Base-by-base conservation (phyloP, 768 basidiomycete species). In the Kwoniella sp. region DNA sequence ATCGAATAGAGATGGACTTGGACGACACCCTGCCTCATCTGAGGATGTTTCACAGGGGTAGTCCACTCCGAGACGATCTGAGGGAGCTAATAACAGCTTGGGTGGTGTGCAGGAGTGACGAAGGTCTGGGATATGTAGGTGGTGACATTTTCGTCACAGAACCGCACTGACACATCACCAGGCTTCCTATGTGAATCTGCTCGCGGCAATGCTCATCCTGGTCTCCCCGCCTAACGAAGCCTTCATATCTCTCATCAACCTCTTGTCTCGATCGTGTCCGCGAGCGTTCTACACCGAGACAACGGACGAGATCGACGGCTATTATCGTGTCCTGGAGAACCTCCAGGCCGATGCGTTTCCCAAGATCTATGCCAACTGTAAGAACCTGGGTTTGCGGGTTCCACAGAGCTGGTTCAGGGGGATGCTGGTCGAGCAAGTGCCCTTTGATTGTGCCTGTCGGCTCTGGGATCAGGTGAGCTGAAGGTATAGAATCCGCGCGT, bases 321-420 rank as follows among this genome's bases (percentile, higher is more conserved):
- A 63, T 46, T 73, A 71, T 38, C 54, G 72, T 36, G 72, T 71
- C 3, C 65, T 73, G 27, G 72, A 73, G 43, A 71, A 70, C 29
- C 62, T 73, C 3, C 68, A 73, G 42, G 68, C 68, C 20, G 72
- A 73, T 46, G 46, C 46, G 2, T 73, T 67, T 42, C 72, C 72
- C 0, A 70, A 66, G 41, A 71, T 73, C 31, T 73, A 63, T 43
- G 70, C 72, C 11, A 73, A 73, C 51, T 70, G 68, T 43, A 71
- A 70, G 50, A 67, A 69, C 52, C 51, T 71, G 4, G 72, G 69
- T 10, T 42, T 71, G 23, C 56, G 65, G 22, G 44, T 73, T 15
- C 72, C 72, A 4, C 63, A 71, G 45, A 60, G 68, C 23, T 73
- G 65, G 41, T 73, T 73, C 39, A 59, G 68, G 43, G 62, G 64